Evolutionary conservation across 495 filamentous ascomycete species (phyloP).

Genomic region (Pseudoneurospora amorphoporcata): DNA sequence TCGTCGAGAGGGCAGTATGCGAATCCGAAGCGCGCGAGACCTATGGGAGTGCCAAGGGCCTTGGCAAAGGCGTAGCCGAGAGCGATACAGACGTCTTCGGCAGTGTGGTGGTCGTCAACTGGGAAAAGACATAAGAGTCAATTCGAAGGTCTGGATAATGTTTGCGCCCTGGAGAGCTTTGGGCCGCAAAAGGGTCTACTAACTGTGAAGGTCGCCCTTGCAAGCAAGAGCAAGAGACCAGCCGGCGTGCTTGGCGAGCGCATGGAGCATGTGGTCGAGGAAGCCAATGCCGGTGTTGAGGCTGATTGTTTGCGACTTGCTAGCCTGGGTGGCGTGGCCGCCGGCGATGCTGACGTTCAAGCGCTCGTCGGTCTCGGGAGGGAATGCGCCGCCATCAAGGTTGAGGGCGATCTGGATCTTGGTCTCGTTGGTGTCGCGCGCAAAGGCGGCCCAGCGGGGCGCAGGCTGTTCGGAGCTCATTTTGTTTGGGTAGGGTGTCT

Average conservation of each 20-base stretch:
- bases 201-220: conserved; percentile 84
- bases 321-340: conserved; percentile 71
- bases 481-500: conserved; percentile 2
- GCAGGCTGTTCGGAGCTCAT: conserved; percentile 27
- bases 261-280: conserved; percentile 97
- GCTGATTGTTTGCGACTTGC: conserved; percentile 70
- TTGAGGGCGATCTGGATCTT: conserved; percentile 87
- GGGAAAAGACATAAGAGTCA: neutral
- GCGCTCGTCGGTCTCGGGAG: conserved; percentile 40
- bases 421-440: conserved; percentile 91
- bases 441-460: conserved; percentile 60
- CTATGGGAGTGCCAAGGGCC: conserved; percentile 64
- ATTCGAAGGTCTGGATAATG: neutral
- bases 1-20: conserved; percentile 93
- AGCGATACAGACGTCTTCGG: conserved; percentile 90
- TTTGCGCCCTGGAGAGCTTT: neutral
- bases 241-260: conserved; percentile 86
- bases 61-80: conserved; percentile 75
- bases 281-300: conserved; percentile 96
- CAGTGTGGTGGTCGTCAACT: conserved; percentile 99
- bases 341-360: conserved; percentile 26
- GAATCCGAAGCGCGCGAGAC: conserved; percentile 79
- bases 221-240: conserved; percentile 79
- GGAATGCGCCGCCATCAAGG: conserved; percentile 79
- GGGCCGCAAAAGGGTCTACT: conserved; percentile 15